Evolutionary conservation across 352 stramenopile genomes (phyloP).

Genomic region (Phytopythium delawarense): DNA sequence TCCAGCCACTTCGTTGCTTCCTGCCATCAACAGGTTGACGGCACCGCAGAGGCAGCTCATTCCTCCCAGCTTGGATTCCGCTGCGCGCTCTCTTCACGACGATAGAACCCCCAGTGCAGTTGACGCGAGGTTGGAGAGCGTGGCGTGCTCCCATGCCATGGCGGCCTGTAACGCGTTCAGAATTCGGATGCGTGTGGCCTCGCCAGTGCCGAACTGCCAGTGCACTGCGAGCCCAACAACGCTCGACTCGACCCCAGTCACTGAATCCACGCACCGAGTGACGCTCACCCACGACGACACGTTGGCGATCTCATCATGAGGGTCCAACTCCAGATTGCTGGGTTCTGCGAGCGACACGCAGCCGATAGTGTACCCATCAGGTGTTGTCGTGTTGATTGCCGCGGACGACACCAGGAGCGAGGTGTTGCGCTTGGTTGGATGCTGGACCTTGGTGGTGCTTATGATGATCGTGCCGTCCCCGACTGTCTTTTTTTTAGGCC

Average conservation of each 20-base stretch:
- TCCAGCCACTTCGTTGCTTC: too few relatives aligned
- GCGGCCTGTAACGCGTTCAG: neutral
- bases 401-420: neutral
- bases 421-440: neutral
- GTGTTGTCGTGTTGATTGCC: neutral
- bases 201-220: neutral
- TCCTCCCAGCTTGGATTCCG: too few relatives aligned
- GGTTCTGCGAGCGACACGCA: neutral
- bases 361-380: neutral
- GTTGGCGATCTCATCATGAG: neutral
- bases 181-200: neutral
- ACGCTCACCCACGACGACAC: neutral
- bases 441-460: neutral
- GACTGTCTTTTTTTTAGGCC: neutral
- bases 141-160: neutral
- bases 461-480: neutral
- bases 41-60: too few relatives aligned
- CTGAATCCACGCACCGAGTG: neutral
- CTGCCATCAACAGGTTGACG: too few relatives aligned
- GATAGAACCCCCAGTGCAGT: neutral
- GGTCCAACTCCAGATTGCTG: neutral
- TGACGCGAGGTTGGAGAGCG: neutral
- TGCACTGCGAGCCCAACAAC: neutral
- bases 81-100: too few relatives aligned
- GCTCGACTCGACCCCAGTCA: neutral